Conservation (phyloP, 345 rosid species). For the Dipteronia dyeriana region DNA sequence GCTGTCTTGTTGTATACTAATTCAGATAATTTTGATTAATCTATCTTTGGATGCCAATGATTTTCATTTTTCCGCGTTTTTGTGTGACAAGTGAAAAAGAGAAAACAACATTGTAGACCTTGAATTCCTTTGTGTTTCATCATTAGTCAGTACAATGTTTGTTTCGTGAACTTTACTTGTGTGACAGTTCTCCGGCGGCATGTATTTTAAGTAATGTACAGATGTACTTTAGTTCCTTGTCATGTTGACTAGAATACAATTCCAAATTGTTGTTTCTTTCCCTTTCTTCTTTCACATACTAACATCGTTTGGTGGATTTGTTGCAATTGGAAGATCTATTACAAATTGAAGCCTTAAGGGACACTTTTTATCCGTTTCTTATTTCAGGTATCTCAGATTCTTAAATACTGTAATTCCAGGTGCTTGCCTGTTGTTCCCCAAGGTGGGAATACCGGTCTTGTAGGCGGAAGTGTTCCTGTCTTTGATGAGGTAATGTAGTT, state of each 20-base stretch:
- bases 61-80: neutral
- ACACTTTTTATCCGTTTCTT: constrained; percentile 1
- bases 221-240: neutral
- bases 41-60: neutral
- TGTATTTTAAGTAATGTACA: neutral
- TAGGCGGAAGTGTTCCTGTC: constrained; percentile 97
- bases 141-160: too few species aligned
- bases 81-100: neutral
- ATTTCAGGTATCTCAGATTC: constrained; percentile 81
- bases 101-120: too few species aligned
- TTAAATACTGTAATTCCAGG: constrained; percentile 77
- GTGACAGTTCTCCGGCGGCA: too few species aligned
- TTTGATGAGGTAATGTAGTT: constrained; percentile 75
- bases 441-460: constrained; percentile 98
- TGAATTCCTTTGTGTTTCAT: too few species aligned
- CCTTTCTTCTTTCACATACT: neutral
- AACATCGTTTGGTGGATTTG: neutral
- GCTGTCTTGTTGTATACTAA: neutral
- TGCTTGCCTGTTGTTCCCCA: constrained; percentile 93
- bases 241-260: neutral
- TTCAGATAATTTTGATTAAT: neutral
- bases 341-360: neutral
- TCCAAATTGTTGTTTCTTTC: neutral
- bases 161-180: too few species aligned
- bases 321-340: neutral